Conservation (phyloP, 805 yeast species). For the Yueomyces sp. region DNA sequence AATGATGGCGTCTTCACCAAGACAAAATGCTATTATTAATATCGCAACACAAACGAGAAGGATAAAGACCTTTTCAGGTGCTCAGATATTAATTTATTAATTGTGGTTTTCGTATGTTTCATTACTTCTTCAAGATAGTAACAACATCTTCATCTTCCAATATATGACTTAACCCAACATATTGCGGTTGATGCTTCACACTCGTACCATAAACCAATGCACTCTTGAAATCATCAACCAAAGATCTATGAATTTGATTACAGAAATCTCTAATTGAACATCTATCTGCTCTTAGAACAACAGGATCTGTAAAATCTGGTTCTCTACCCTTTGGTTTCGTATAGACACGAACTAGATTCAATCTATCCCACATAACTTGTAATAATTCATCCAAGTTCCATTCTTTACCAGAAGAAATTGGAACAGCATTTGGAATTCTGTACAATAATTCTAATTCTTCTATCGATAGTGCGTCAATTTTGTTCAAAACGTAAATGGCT, state of each 20-base stretch:
- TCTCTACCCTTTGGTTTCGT: conserved; percentile 91
- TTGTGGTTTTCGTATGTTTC: background rate
- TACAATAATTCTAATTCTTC: conserved; percentile 85
- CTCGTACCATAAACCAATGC: conserved; percentile 90
- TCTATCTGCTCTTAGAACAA: conserved; percentile 71
- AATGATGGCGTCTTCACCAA: too few species aligned
- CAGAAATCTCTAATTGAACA: conserved; percentile 92
- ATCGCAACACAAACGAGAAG: too few species aligned
- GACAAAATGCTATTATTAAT: too few species aligned
- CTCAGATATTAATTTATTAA: too few species aligned
- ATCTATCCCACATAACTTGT: conserved; percentile 89
- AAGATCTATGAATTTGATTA: conserved; percentile 86
- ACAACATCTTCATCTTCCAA: conserved; percentile 96
- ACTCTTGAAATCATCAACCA: conserved; percentile 84
- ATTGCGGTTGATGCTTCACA: conserved; percentile 96
- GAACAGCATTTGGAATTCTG: conserved; percentile 94
- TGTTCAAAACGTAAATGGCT: conserved; percentile 86
- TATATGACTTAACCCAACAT: conserved; percentile 74
- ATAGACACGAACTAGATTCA: conserved; percentile 86
- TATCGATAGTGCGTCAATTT: conserved; percentile 87
- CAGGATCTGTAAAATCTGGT: conserved; percentile 93
- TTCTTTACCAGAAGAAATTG: conserved; percentile 88
- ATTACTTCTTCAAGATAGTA: conserved; percentile 68
- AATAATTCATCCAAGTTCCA: conserved; percentile 95
- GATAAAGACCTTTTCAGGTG: too few species aligned